Percentiles rank a stretch among this genome's conserved stretches.
phyloP scores from a whole-genome alignment of 2,329 filamentous ascomycete species.

The Sclerotiophoma versabilis region DNA sequence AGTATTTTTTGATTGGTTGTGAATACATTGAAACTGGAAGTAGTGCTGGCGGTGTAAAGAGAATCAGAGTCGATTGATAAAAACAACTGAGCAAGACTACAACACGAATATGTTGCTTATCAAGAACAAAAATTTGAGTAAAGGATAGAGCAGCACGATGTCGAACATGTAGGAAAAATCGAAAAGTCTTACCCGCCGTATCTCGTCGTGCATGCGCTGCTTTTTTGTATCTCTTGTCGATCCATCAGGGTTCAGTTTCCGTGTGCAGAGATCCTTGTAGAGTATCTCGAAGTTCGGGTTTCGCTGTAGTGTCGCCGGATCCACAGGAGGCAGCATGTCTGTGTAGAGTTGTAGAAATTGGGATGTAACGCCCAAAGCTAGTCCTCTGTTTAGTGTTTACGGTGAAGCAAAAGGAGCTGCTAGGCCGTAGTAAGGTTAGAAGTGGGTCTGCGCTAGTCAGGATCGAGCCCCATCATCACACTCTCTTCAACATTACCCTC shows the following conservation, averaged over 20 bases:
- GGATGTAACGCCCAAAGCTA: background rate
- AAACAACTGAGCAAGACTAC: too few relatives aligned
- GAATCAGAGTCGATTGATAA: too few relatives aligned
- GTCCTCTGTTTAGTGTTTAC: conserved; percentile 18
- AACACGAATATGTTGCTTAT: too few relatives aligned
- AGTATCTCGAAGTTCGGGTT: conserved; percentile 56
- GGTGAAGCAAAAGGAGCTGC: background rate
- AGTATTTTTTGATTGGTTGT: background rate
- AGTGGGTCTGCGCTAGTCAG: too few relatives aligned
- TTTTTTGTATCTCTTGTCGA: conserved; percentile 53
- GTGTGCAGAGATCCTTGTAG: conserved; percentile 53
- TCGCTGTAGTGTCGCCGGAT: conserved; percentile 44
- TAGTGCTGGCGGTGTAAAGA: too few relatives aligned
- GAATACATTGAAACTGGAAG: too few relatives aligned
- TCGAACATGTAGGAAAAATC: background rate
- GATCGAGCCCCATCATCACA: too few relatives aligned
- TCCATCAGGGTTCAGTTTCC: conserved; percentile 54
- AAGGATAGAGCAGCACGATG: too few relatives aligned
- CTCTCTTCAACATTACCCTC: too few relatives aligned
- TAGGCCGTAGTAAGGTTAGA: too few relatives aligned
- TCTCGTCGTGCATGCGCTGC: conserved; percentile 51
- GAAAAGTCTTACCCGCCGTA: conserved; percentile 43
- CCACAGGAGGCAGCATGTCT: conserved; percentile 53
- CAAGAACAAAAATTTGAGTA: too few relatives aligned
- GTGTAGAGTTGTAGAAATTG: background rate